Evolutionary conservation across 164 flowering plant genomes (phyloP).

Genomic region (Pachysandra terminalis): DNA sequence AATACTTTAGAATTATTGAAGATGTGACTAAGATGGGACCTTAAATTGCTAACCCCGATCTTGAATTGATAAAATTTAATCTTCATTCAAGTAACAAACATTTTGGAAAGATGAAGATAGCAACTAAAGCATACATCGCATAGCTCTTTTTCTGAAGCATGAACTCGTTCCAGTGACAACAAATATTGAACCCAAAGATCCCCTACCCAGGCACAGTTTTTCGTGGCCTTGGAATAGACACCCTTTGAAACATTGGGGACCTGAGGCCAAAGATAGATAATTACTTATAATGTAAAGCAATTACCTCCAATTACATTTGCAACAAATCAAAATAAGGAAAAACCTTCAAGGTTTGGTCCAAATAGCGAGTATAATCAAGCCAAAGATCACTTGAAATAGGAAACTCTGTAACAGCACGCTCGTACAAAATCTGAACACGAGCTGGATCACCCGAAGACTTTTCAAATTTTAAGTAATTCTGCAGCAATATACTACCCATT

Average conservation of each 20-base stretch:
- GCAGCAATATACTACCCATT: conserved; percentile 22
- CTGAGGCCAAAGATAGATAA: conserved; percentile 30
- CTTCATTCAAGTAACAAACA: background rate
- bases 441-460: conserved; percentile 56
- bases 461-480: conserved; percentile 86
- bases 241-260: conserved; percentile 48
- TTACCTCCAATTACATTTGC: background rate
- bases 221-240: conserved; percentile 73
- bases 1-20: too few relatives aligned
- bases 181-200: conserved; percentile 83
- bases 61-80: background rate
- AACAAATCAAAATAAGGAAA: conserved; percentile 7
- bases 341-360: conserved; percentile 88
- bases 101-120: conserved; percentile 1
- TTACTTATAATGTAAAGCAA: conserved; percentile 1
- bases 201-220: conserved; percentile 87
- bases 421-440: conserved; percentile 82
- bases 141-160: conserved; percentile 63
- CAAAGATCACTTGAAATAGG: conserved; percentile 85
- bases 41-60: too few relatives aligned
- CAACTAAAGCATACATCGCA: conserved; percentile 49
- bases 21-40: too few relatives aligned
- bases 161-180: conserved; percentile 70
- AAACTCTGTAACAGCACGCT: conserved; percentile 84
- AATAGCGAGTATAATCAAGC: conserved; percentile 74